Evolutionary conservation across 805 yeast genomes (phyloP).

Genomic region (Ogataea methylovora): DNA sequence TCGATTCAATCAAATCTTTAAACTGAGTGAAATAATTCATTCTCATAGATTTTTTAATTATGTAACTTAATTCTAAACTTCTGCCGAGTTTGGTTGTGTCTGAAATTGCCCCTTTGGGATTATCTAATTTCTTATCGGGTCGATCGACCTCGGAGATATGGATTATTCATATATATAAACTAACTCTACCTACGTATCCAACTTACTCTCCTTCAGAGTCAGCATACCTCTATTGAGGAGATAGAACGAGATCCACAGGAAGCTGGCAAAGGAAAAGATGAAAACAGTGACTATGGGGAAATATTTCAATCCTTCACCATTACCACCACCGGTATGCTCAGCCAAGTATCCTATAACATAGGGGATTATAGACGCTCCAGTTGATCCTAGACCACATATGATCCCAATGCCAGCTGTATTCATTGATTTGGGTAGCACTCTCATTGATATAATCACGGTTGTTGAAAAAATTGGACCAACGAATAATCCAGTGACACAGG

Average conservation of each 20-base stretch:
- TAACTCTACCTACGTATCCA: no score
- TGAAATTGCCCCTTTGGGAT: no score
- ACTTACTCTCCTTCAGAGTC: no score
- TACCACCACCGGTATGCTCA: conserved; percentile 14
- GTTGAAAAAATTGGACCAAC: conserved; percentile 62
- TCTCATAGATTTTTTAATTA: no score
- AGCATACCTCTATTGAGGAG: conserved; percentile 9
- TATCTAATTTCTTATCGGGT: no score
- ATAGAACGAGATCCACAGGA: conserved; percentile 21
- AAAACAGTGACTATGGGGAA: conserved; percentile 20
- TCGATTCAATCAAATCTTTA: no score
- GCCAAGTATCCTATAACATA: conserved; percentile 49
- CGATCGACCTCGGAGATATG: no score
- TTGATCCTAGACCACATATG: conserved; percentile 73
- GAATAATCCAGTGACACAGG: conserved; percentile 36
- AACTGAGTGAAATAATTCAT: no score
- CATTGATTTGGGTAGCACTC: conserved; percentile 49
- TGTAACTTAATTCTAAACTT: no score
- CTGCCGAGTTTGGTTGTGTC: no score
- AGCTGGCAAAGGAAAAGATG: conserved; percentile 15
- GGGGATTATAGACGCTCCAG: conserved; percentile 75
- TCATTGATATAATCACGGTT: conserved; percentile 55
- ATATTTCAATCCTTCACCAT: conserved; percentile 25
- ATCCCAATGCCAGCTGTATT: conserved; percentile 68
- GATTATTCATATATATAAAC: no score